Base-by-base conservation (phyloP, 495 filamentous ascomycete genomes). In the Schizothecium vesticola region DNA sequence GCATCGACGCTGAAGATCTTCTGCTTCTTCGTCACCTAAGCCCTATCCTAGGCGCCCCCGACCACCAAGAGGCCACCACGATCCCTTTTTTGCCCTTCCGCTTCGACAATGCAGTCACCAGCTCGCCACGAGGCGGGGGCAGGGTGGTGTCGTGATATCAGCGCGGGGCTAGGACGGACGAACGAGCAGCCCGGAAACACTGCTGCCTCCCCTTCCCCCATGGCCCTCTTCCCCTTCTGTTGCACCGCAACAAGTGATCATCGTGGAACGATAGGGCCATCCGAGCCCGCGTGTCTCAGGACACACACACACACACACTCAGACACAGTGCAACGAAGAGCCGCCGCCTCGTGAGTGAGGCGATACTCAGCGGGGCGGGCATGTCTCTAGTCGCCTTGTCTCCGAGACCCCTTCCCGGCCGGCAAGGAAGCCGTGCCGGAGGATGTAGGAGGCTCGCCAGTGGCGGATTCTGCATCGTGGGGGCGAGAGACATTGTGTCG, bases 281-380 rank as follows among this genome's bases (percentile, higher is more conserved):
- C 36, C 36, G 36, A 51, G 36, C 36, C 36, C 36, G 36, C 36
- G 36, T 51, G 59, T 61, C 67, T 43, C 70, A 61, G 68, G 70
- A 59, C 28, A 29, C 28, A 29, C 28, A 36, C 33, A 36, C 33
- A 36, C 33, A 59, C 28, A 29, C 28, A 29, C 28, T 16, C 33
- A 36, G 12, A 36, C 33, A 36, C 29, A 62, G 59, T 63, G 68
- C 64, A 67, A 63, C 26, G 31, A 43, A 33, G 55, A 60, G 11
- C 13, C 5, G 16, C 19, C 6, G 36, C 36, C 36, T 51, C 16
- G 16, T 2, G 36, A n/a, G 16, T 51, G 36, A 51, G 36, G 36
- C 36, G 36, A 19, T 5, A n/a, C 19, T 8, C 36, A 51, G 7
- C 33, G 33, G 33, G 33, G 33, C 33, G 33, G 28, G 68, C 62